phyloP scores from a whole-genome alignment of 805 yeast species.

The Pichia thaimueangensis region DNA sequence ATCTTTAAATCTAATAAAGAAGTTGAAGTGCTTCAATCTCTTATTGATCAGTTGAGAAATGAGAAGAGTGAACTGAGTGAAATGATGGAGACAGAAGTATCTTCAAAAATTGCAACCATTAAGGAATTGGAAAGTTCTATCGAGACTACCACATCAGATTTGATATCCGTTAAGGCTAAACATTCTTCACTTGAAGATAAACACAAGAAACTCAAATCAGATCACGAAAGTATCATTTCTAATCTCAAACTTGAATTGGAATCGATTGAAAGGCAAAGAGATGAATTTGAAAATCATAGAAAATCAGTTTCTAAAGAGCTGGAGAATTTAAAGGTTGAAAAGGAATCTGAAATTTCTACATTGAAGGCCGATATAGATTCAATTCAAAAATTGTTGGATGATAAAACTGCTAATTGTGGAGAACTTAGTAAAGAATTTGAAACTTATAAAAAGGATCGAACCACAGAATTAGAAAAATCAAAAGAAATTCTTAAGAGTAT shows the following conservation, averaged over 20 bases:
- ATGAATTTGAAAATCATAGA: neutral
- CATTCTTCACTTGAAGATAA: slow-evolving; percentile 61
- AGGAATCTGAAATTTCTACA: neutral
- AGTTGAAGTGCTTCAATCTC: slow-evolving; percentile 52
- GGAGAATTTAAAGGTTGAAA: neutral
- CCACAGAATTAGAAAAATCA: neutral
- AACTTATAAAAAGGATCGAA: neutral
- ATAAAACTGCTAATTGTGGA: slow-evolving; percentile 1
- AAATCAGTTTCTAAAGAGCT: neutral
- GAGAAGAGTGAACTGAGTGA: neutral
- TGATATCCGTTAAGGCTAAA: slow-evolving; percentile 62
- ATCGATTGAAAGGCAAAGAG: neutral
- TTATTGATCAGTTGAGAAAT: neutral
- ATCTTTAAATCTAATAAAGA: slow-evolving; percentile 18
- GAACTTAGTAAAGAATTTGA: neutral
- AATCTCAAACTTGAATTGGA: neutral
- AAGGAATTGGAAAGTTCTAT: slow-evolving; percentile 17
- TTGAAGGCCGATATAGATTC: neutral
- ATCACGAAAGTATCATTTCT: neutral
- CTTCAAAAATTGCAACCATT: slow-evolving; percentile 19
- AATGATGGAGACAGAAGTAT: neutral
- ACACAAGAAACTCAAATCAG: neutral
- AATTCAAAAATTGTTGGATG: neutral
- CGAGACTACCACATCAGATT: slow-evolving; percentile 47
- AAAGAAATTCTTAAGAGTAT: neutral